These are phyloP conservation scores for Rubus idaeus DNA, from an alignment of 306 rosid species.

Conservation along the genomic window DNA sequence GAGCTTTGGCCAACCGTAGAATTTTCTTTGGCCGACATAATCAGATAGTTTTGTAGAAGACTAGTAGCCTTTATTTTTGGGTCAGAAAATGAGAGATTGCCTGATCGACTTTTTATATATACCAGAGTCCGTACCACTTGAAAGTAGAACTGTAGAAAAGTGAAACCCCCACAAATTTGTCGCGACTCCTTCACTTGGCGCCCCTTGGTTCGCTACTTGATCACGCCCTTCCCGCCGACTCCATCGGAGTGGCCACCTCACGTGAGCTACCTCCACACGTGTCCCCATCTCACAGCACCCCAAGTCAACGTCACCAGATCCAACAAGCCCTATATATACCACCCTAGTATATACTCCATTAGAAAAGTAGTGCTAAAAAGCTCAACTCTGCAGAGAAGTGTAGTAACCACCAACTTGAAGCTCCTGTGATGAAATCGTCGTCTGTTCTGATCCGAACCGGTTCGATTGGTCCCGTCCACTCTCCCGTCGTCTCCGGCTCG, in stretches of 20 bases:
- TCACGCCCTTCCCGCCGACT: slow-evolving; percentile 39
- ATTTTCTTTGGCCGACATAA: too few relatives aligned
- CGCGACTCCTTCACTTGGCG: slow-evolving; percentile 31
- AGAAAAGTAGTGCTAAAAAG: neutral
- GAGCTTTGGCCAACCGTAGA: too few relatives aligned
- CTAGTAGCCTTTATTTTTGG: neutral
- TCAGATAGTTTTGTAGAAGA: neutral
- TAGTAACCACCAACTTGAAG: neutral
- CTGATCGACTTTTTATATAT: too few relatives aligned
- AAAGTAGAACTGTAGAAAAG: neutral
- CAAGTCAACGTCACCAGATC: slow-evolving; percentile 29
- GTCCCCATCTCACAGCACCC: slow-evolving; percentile 19
- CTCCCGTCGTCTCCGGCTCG: slow-evolving; percentile 26
- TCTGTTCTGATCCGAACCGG: slow-evolving; percentile 60
- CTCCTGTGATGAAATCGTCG: slow-evolving; percentile 39
- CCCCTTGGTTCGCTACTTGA: neutral
- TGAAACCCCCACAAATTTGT: neutral
- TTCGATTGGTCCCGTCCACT: slow-evolving; percentile 41
- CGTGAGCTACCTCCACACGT: slow-evolving; percentile 41
- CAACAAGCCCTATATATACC: slow-evolving; percentile 22
- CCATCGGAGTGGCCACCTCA: slow-evolving; percentile 42
- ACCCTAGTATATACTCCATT: neutral
- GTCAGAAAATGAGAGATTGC: neutral
- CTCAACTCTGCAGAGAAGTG: neutral
- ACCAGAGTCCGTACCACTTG: neutral